Conservation (phyloP, 2,329 filamentous ascomycete genomes). For the Alternaria conjuncta region DNA sequence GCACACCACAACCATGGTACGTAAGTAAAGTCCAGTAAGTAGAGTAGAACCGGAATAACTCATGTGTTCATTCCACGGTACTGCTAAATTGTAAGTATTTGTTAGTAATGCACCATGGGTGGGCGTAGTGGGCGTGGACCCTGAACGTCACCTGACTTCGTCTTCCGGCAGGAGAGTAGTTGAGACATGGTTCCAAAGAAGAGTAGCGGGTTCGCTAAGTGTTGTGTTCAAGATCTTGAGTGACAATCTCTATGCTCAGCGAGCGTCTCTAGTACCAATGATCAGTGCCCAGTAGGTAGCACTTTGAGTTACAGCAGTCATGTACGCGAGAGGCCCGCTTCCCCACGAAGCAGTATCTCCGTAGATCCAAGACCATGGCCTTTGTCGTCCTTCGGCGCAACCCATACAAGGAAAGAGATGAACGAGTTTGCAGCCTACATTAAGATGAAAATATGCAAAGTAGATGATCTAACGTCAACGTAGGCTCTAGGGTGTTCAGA, state of each 20-base stretch:
- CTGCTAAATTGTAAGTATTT: background rate
- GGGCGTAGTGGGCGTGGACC: background rate
- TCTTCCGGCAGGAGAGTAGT: background rate
- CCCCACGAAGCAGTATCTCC: background rate
- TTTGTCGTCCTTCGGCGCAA: background rate
- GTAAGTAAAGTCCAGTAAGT: background rate
- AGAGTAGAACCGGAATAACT: background rate
- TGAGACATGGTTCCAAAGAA: background rate
- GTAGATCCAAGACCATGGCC: background rate
- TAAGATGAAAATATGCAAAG: background rate
- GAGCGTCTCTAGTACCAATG: background rate
- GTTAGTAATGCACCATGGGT: background rate
- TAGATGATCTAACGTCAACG: background rate
- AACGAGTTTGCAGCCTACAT: background rate
- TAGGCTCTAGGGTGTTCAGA: background rate
- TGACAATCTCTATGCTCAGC: background rate
- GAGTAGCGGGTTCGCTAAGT: background rate
- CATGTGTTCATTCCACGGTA: background rate
- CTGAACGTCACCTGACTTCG: background rate
- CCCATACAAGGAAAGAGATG: background rate
- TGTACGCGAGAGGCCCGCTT: background rate
- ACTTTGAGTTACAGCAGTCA: background rate
- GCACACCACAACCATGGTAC: background rate
- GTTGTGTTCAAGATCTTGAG: background rate
- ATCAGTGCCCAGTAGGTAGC: background rate